These are phyloP conservation scores for Nemania sp. DNA, from an alignment of 2,329 filamentous ascomycete species.

Conservation along the genomic window DNA sequence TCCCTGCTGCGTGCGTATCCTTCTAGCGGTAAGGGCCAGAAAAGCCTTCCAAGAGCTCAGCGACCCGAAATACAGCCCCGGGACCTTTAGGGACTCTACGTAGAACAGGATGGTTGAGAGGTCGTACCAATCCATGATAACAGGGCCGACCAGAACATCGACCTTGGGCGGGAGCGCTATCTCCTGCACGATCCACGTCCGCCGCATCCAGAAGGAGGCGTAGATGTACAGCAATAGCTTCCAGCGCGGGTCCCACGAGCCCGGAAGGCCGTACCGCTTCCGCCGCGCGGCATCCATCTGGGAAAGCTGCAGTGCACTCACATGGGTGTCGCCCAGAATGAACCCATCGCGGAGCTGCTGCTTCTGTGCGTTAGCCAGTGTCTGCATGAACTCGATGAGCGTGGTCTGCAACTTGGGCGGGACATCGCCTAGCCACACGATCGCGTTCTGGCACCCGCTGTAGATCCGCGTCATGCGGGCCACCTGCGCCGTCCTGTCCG, in stretches of 20 bases:
- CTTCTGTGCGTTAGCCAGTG: slow-evolving; percentile 25
- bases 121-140: slow-evolving; percentile 27
- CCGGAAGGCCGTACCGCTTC: slow-evolving; percentile 25
- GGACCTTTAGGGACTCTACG: slow-evolving; percentile 29
- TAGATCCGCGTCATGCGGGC: slow-evolving; percentile 29
- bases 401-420: slow-evolving; percentile 22
- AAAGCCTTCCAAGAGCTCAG: slow-evolving; percentile 29
- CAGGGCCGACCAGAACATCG: slow-evolving; percentile 24
- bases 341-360: slow-evolving; percentile 28
- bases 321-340: slow-evolving; percentile 19
- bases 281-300: slow-evolving; percentile 27
- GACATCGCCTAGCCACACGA: slow-evolving; percentile 29
- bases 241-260: slow-evolving; percentile 29
- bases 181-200: slow-evolving; percentile 33
- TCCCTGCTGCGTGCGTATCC: slow-evolving; percentile 20
- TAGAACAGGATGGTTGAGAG: slow-evolving; percentile 21
- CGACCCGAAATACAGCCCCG: slow-evolving; percentile 22
- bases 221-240: slow-evolving; percentile 30
- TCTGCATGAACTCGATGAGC: slow-evolving; percentile 25
- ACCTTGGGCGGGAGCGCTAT: slow-evolving; percentile 27
- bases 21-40: slow-evolving; percentile 20
- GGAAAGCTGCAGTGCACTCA: slow-evolving; percentile 29
- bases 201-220: slow-evolving; percentile 27
- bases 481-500: slow-evolving; percentile 25
- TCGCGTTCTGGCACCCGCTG: slow-evolving; percentile 27